phyloP scores from a whole-genome alignment of 495 filamentous ascomycete genomes.

The Antarctomyces pellizariae region DNA sequence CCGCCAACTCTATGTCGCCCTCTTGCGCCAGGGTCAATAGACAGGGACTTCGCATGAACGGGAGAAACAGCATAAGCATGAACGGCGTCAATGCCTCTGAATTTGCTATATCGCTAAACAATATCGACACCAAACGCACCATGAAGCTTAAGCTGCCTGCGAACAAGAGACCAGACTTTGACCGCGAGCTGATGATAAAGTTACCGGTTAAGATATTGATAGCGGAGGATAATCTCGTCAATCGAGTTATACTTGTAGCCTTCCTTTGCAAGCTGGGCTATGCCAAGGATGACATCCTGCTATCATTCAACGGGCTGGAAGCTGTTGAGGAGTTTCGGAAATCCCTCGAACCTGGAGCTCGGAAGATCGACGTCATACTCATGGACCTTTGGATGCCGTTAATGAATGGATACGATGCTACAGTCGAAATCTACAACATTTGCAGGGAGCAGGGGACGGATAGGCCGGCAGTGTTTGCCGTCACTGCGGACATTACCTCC shows the following conservation, averaged over 20 bases:
- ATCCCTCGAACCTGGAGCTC: constrained; percentile 6
- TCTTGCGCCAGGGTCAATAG: no score
- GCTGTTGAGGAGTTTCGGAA: constrained; percentile 41
- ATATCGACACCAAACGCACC: no score
- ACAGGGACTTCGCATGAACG: no score
- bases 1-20: no score
- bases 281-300: constrained; percentile 23
- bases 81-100: no score
- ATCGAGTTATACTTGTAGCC: constrained; percentile 45
- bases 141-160: constrained; percentile 6
- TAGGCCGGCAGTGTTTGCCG: constrained; percentile 32
- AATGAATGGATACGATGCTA: constrained; percentile 64
- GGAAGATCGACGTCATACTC: constrained; percentile 37
- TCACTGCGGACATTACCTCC: constrained; percentile 56
- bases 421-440: constrained; percentile 36
- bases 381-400: constrained; percentile 82
- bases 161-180: constrained; percentile 7
- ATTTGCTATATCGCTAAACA: no score
- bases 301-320: constrained; percentile 51
- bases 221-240: constrained; percentile 62
- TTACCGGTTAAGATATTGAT: constrained; percentile 49
- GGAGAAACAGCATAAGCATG: no score
- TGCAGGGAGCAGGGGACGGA: constrained; percentile 11
- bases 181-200: no score
- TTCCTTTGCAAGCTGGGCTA: constrained; percentile 56